Evolutionary conservation across 495 filamentous ascomycete genomes (phyloP), one percentile per base, ranked within the genome.

Genomic region (Chaetomium fimeti): DNA sequence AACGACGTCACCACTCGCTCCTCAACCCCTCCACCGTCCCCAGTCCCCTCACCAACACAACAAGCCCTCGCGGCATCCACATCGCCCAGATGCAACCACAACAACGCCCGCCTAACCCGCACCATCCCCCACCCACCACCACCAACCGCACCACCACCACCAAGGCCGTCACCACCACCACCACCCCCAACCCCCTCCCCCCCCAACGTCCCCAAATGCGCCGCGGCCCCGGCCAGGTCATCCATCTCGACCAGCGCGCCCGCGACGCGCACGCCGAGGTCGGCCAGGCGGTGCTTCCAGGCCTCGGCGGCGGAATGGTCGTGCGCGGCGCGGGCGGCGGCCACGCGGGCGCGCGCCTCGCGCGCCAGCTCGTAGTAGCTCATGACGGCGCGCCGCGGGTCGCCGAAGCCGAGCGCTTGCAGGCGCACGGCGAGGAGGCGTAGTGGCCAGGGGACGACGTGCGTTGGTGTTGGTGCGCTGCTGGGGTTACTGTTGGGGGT

Each of bases 231-330:
- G 57, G 86, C 84, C 2, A 93, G 70, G 73, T 98, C 92, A 8
- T 91, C 91, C 91, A 96, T 96, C 77, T 97, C 93, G 5, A 97
- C 82, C 58, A 98, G 72, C 29, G 88, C 87, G 69, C 91, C 90
- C 0, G 87, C 93, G 12, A 91, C 90, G 54, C 88, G 75, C 12
- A 96, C 73, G 0, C 93, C 93, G 0, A 96, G 76, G 58, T 97
- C 91, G 12, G 75, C 75, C 5, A 97, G 75, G 47, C 94, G 66
- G 1, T 74, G 74, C 66, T 79, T 83, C 94, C 93, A 98, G 45
- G 88, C 66, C 56, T 78, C 72, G 15, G 77, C 76, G 38, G 83
- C 82, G 18, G 79, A 75, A 57, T 78, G 73, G 24, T 81, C 80
- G 27, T 80, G 71, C 18, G 47, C 58, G 8, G 63, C 67, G 5